Evolutionary conservation across 202 grass and related monocot species (phyloP).

Genomic region (Panicum virgatum): DNA sequence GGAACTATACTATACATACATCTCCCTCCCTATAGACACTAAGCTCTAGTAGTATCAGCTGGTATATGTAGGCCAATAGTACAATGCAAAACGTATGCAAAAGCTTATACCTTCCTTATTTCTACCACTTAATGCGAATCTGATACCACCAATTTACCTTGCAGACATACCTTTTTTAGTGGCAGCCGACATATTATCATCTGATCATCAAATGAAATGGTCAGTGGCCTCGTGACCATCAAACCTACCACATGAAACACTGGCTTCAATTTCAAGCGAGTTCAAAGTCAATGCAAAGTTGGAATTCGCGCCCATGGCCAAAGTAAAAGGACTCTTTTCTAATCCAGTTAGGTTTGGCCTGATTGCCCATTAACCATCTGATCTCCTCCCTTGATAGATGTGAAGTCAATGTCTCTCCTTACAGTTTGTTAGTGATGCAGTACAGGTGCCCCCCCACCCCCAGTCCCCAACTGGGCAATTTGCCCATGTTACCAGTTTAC

Average conservation of each 20-base stretch:
- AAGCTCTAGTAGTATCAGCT: not conserved
- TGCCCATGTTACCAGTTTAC: conserved; percentile 46
- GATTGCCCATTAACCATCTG: conserved; percentile 38
- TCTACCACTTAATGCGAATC: not conserved
- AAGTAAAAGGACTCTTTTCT: conserved; percentile 37
- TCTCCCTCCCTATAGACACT: not conserved
- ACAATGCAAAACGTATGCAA: not conserved
- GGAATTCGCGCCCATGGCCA: conserved; percentile 27
- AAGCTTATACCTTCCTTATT: not conserved
- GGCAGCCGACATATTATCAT: conserved; percentile 59
- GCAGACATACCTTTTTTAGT: conserved; percentile 43
- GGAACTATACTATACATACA: not conserved
- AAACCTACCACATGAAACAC: conserved; percentile 51
- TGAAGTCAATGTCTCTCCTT: conserved; percentile 48
- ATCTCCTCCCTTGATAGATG: conserved; percentile 49
- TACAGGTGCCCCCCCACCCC: conserved; percentile 19
- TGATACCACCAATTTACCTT: conserved; percentile 10
- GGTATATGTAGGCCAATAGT: not conserved
- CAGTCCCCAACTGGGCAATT: conserved; percentile 18
- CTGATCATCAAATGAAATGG: conserved; percentile 23
- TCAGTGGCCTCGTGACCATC: conserved; percentile 38
- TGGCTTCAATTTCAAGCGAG: conserved; percentile 50
- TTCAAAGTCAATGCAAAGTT: conserved; percentile 47
- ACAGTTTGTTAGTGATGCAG: conserved; percentile 29
- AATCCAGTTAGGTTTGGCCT: not conserved